A percentile compares a stretch with the other conserved stretches of the same genome.
phyloP scores from a whole-genome alignment of 257 asterid genomes.

The Scutellaria baicalensis region DNA sequence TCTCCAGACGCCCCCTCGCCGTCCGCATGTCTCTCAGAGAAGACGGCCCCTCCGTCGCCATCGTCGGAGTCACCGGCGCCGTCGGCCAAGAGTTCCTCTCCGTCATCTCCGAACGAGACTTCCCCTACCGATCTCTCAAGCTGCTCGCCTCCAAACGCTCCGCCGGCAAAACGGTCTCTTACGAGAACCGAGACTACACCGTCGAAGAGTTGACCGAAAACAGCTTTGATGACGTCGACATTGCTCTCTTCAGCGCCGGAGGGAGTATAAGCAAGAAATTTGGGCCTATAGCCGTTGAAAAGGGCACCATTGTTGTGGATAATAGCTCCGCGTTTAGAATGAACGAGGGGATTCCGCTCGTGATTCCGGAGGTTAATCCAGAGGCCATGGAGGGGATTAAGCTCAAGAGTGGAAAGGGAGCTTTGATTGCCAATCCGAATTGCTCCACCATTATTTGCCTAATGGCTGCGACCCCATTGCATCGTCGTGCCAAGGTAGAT shows the following conservation, averaged over 20 bases:
- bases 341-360: slow-evolving; percentile 81
- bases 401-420: slow-evolving; percentile 66
- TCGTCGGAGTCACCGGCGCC: slow-evolving; percentile 96
- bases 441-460: slow-evolving; percentile 91
- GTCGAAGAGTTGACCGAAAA: slow-evolving; percentile 56
- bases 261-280: slow-evolving; percentile 87
- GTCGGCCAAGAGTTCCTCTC: slow-evolving; percentile 95
- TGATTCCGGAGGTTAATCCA: slow-evolving; percentile 93
- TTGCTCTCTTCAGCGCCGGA: slow-evolving; percentile 88
- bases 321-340: slow-evolving; percentile 97
- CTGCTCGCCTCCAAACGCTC: slow-evolving; percentile 89
- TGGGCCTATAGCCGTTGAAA: slow-evolving; percentile 71
- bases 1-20: slow-evolving; percentile 22
- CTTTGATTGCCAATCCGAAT: slow-evolving; percentile 84
- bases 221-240: slow-evolving; percentile 68
- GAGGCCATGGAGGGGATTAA: slow-evolving; percentile 79
- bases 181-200: slow-evolving; percentile 40
- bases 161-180: slow-evolving; percentile 52
- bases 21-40: slow-evolving; percentile 78
- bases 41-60: slow-evolving; percentile 77
- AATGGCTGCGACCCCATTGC: slow-evolving; percentile 93
- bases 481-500: slow-evolving; percentile 72
- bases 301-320: slow-evolving; percentile 83
- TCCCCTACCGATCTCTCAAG: slow-evolving; percentile 79
- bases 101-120: slow-evolving; percentile 70